These are phyloP conservation scores for Populus deltoides DNA, from an alignment of 345 rosid genomes.

Conservation along the genomic window DNA sequence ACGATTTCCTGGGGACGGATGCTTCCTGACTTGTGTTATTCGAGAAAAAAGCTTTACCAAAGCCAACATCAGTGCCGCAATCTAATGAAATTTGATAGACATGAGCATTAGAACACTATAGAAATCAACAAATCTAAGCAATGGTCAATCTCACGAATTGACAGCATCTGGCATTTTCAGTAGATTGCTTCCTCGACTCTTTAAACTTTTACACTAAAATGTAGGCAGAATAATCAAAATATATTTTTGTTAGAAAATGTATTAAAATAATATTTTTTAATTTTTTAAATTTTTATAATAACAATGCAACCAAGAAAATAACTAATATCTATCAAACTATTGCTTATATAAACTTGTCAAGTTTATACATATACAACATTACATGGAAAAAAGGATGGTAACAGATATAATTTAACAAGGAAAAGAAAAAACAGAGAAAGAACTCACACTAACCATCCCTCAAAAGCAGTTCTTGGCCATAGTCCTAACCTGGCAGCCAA, in stretches of 20 bases:
- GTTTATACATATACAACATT: conserved; percentile 28
- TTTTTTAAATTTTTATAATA: too few species aligned
- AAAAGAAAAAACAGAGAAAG: background rate
- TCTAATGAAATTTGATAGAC: background rate
- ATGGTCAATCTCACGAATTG: too few species aligned
- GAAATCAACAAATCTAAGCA: too few species aligned
- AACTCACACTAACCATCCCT: conserved; percentile 4
- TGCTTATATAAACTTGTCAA: conserved; percentile 30
- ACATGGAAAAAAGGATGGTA: background rate
- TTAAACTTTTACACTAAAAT: background rate
- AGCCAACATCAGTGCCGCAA: conserved; percentile 9
- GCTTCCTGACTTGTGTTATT: background rate
- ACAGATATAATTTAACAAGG: background rate
- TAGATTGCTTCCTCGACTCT: background rate
- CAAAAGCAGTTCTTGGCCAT: conserved; percentile 4
- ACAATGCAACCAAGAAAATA: background rate
- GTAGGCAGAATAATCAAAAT: too few species aligned
- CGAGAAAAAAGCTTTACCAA: background rate
- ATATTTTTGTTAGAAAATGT: too few species aligned
- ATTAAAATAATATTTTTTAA: too few species aligned
- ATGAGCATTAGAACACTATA: background rate
- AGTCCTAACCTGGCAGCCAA: conserved; percentile 10
- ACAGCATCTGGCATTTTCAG: too few species aligned
- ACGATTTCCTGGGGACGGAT: background rate
- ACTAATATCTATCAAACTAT: background rate